Base-by-base conservation (phyloP, 768 basidiomycete species). In the Mycena pura region DNA sequence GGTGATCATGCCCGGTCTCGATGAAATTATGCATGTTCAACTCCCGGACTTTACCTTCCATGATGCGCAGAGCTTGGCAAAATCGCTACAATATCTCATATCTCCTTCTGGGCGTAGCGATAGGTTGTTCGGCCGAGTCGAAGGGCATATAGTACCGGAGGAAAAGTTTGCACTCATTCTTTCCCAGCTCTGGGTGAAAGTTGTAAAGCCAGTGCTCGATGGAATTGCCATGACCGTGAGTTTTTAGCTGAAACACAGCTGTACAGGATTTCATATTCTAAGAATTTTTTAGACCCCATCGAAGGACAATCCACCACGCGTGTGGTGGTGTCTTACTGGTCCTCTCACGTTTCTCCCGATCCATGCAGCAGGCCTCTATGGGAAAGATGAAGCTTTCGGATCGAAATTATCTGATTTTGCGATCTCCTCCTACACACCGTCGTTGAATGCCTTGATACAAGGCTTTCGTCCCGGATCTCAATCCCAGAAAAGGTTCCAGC, bases 321-420 rank as follows among this genome's bases (percentile, higher is more conserved):
- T 39, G 14, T 50, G 40, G 48, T 34, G 75, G 76, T 77, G 73
- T 60, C 65, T 69, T 1, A 75, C 73, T 15, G 70, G 70, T 1
- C 65, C 65, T 2, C 50, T 76, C 1, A 22, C 69, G 0, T 68
- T 70, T 25, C 69, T 78, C 29, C 74, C 76, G 3, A 62, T 76
- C 14, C 76, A 76, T 51, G 73, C 76, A 8, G 74, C 75, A 3
- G 73, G 75, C 19, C 47, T 71, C 2, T 73, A 71, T 24, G 29
- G 48, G 14, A 21, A 24, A 25, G 46, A 39, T 22, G 17, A 27
- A 24, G 28, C 17, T 29, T 58, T 41, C 17, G n/a, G 27, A 14
- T 28, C 25, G 21, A 53, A 39, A 17, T 29, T 70, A 24, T 61
- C 60, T 21, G 72, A 74, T 45, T 62, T 61, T 31, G 61, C 52